phyloP scores from a whole-genome alignment of 2,329 filamentous ascomycete species.

The Neospermospora avenae region DNA sequence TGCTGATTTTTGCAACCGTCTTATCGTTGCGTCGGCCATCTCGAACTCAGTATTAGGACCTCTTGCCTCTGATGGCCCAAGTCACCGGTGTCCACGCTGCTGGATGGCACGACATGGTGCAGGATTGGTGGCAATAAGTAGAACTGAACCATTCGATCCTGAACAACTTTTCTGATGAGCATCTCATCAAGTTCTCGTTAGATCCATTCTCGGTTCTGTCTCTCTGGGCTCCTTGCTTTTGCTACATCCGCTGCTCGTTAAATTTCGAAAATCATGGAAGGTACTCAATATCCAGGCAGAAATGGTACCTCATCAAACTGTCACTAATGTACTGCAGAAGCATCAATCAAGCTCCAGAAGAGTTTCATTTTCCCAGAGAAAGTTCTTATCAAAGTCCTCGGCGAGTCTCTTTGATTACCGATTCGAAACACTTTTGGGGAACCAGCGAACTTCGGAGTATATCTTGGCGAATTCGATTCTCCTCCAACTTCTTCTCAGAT shows the following conservation, averaged over 20 bases:
- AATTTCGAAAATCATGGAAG: not conserved
- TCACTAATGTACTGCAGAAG: conserved; percentile 8
- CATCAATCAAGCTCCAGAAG: conserved; percentile 10
- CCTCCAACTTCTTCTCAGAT: conserved; percentile 35
- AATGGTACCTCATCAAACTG: too few relatives aligned
- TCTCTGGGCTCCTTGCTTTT: conserved; percentile 22
- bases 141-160: not conserved
- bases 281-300: not conserved
- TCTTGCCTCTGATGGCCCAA: conserved; percentile 24
- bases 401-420: conserved; percentile 18
- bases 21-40: not conserved
- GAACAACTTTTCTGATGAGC: conserved; percentile 14
- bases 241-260: conserved; percentile 14
- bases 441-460: conserved; percentile 38
- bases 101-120: conserved; percentile 23
- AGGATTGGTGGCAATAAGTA: conserved; percentile 32
- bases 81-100: conserved; percentile 28
- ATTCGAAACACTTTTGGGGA: conserved; percentile 17
- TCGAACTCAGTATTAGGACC: not conserved
- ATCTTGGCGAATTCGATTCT: conserved; percentile 39
- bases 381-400: conserved; percentile 16
- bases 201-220: conserved; percentile 26
- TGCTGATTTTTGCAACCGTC: not conserved
- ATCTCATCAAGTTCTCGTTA: conserved; percentile 26
- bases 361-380: conserved; percentile 15